Conservation (phyloP, 495 filamentous ascomycete species). For the Tuber microsphaerosporum region DNA sequence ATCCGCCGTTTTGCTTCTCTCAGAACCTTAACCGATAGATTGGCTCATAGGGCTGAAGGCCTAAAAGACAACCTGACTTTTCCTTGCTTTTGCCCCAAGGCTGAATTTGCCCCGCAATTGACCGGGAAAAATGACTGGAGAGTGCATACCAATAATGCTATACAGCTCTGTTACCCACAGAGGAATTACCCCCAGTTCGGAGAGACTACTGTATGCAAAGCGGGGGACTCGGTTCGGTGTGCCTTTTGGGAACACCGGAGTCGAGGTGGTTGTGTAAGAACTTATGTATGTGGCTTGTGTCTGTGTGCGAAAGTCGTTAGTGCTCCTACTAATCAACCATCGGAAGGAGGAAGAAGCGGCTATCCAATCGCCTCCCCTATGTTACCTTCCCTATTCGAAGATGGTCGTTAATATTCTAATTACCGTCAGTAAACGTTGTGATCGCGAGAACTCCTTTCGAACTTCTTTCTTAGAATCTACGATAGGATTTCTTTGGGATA, state of each 20-base stretch:
- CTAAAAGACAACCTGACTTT: not conserved
- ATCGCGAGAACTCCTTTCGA: not conserved
- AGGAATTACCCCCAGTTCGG: not conserved
- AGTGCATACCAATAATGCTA: not conserved
- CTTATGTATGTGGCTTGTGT: not conserved
- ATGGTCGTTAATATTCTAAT: not conserved
- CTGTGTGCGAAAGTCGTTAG: not conserved
- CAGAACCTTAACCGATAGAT: conserved; percentile 4
- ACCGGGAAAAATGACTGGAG: not conserved
- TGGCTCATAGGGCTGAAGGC: conserved; percentile 1
- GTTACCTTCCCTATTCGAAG: not conserved
- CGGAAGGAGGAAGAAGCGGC: not conserved
- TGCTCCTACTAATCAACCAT: not conserved
- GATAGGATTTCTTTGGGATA: not conserved
- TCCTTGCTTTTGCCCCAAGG: not conserved
- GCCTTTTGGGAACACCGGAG: not conserved
- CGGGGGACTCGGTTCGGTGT: not conserved
- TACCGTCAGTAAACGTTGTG: not conserved
- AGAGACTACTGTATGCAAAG: not conserved
- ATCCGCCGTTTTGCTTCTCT: not conserved
- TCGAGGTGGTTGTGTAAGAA: not conserved
- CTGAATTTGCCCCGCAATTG: conserved; percentile 3
- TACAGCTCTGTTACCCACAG: not conserved
- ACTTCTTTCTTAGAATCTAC: not conserved
- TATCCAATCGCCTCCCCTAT: not conserved